A percentile compares a stretch with the other conserved stretches of the same genome.
phyloP scores from a whole-genome alignment of 257 asterid species.

The Scutellaria minor region DNA sequence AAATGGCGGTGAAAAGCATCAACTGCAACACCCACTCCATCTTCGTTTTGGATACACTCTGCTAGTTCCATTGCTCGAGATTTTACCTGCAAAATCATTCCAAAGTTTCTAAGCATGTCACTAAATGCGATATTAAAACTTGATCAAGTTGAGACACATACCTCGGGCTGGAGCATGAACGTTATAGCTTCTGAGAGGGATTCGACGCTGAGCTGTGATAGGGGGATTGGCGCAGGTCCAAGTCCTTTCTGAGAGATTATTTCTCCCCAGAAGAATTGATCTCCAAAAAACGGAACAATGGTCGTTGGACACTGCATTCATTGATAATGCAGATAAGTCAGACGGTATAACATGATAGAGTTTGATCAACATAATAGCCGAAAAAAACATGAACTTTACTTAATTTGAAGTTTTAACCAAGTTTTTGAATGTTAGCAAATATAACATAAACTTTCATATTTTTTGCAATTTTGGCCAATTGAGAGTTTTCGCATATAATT shows the following conservation, averaged over 20 bases:
- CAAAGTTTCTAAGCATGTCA: background rate
- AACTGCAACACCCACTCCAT: conserved; percentile 92
- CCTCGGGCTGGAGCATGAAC: conserved; percentile 98
- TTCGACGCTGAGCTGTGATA: conserved; percentile 74
- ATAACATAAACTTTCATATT: too few relatives aligned
- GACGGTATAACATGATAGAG: too few relatives aligned
- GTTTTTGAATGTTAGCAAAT: too few relatives aligned
- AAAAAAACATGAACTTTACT: too few relatives aligned
- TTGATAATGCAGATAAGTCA: background rate
- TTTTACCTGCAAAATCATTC: conserved; percentile 61
- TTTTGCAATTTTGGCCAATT: too few relatives aligned
- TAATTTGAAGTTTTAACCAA: too few relatives aligned
- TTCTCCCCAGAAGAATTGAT: conserved; percentile 98
- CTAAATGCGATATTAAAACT: background rate
- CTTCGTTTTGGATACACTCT: conserved; percentile 65
- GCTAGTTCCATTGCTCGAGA: conserved; percentile 77
- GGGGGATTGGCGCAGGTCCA: conserved; percentile 90
- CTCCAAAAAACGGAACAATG: conserved; percentile 95
- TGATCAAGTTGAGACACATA: background rate
- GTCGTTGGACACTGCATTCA: conserved; percentile 96
- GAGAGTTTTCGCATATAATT: too few relatives aligned
- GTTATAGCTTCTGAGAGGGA: conserved; percentile 85
- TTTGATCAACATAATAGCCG: too few relatives aligned
- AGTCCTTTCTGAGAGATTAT: conserved; percentile 73
- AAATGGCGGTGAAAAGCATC: conserved; percentile 90